Base-by-base conservation (phyloP, 140 eudicot species). In the Flaveria floridana region DNA sequence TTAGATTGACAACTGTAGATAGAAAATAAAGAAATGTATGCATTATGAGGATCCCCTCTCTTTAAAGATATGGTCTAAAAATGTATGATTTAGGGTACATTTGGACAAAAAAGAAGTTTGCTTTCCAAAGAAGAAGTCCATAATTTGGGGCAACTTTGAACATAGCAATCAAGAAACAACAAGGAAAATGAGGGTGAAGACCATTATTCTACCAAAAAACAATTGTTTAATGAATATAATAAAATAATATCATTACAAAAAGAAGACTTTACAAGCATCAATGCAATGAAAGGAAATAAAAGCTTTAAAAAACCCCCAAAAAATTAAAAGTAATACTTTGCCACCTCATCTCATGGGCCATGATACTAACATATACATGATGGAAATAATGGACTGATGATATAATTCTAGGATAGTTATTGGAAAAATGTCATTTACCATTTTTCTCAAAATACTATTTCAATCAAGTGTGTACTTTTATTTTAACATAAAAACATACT, bases 121-220 rank as follows among this genome's bases (percentile, higher is more conserved):
- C 70, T 79, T 73, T 73, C 58, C 75, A 79, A 25, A 56, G 62
- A 79, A 79, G 83, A 65, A 26, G 79, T 65, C 75, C 83, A 79
- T 79, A 28, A 65, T 79, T 65, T 73, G 70, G 68, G 79, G 79
- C 79, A 79, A 48, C 70, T 73, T 73, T 55, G 51, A 79, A 19
- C 70, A 58, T 65, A 42, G 69, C 70, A 67, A 65, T 55, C 75
- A 55, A 79, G 83, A 79, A 73, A 55, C 47, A 73, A 73, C 83
- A 79, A 73, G 46, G 53, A 26, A 73, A 73, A 73, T 73, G 70
- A 51, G 74, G 82, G 62, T 50, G 73, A 73, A 79, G 75, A 79
- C 74, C 75, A 79, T 73, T 7, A 65, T 79, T 53, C 79, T 65
- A 55, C 71, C 34, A 53, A 55, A 53, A 42, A 73, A 78, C 71